phyloP scores from a whole-genome alignment of 2,329 filamentous ascomycete species.

The Pochonia chlamydosporia region DNA sequence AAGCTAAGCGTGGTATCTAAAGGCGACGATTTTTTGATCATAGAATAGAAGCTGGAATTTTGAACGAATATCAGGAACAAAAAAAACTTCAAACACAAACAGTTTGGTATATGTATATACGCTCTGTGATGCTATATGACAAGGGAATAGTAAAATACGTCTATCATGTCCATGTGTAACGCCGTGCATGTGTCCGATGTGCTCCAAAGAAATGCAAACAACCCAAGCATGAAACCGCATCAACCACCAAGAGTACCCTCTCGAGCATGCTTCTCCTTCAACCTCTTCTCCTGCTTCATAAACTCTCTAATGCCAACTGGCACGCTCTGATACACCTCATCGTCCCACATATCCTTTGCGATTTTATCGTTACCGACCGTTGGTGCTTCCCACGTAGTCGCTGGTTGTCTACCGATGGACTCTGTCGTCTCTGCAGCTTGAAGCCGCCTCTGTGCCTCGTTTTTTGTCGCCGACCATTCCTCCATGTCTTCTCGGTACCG shows the following conservation, averaged over 20 bases:
- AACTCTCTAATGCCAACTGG: slow-evolving; percentile 94
- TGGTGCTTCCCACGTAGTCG: slow-evolving; percentile 53
- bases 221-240: slow-evolving; percentile 5
- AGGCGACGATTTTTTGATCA: not conserved
- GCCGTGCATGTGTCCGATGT: not conserved
- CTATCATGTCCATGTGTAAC: not conserved
- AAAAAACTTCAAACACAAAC: not conserved
- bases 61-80: not conserved
- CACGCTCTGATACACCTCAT: slow-evolving; percentile 70
- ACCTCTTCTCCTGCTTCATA: slow-evolving; percentile 90
- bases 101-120: not conserved
- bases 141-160: not conserved
- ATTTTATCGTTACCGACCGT: slow-evolving; percentile 32
- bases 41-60: slow-evolving; percentile 5
- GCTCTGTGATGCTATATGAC: not conserved
- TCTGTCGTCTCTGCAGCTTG: slow-evolving; percentile 56
- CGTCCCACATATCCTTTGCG: slow-evolving; percentile 50
- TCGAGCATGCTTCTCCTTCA: slow-evolving; percentile 67
- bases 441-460: slow-evolving; percentile 55
- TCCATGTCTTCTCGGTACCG: slow-evolving; percentile 87
- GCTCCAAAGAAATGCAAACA: not conserved
- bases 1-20: slow-evolving; percentile 21
- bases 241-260: slow-evolving; percentile 46
- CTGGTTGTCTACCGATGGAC: slow-evolving; percentile 72
- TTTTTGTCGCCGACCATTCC: slow-evolving; percentile 67